These are phyloP conservation scores for Lichenothelia convexa DNA, from an alignment of 495 filamentous ascomycete genomes.

Conservation along the genomic window DNA sequence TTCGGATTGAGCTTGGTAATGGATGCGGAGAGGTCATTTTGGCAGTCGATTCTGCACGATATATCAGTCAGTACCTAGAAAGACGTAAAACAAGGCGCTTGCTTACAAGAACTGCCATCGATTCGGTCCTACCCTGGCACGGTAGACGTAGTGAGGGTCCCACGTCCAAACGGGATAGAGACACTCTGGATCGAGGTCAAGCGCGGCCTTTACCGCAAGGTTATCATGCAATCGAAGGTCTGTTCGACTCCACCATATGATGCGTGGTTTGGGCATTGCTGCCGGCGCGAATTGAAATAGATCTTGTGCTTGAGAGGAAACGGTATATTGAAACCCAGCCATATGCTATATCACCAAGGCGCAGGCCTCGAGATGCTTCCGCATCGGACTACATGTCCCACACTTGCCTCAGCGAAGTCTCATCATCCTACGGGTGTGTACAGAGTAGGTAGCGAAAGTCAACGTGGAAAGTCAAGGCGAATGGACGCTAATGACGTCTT, in stretches of 20 bases:
- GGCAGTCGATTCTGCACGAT: slow-evolving; percentile 42
- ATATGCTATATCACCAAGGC: too few relatives aligned
- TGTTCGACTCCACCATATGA: slow-evolving; percentile 61
- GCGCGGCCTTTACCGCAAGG: slow-evolving; percentile 43
- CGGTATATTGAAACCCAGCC: too few relatives aligned
- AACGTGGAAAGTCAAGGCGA: too few relatives aligned
- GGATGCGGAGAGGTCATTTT: slow-evolving; percentile 39
- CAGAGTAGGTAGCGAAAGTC: too few relatives aligned
- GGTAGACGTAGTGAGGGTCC: slow-evolving; percentile 59
- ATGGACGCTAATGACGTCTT: too few relatives aligned
- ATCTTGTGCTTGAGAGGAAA: too few relatives aligned
- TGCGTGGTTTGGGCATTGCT: slow-evolving; percentile 26
- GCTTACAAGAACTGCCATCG: slow-evolving; percentile 44
- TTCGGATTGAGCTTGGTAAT: slow-evolving; percentile 42
- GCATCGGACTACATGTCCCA: too few relatives aligned
- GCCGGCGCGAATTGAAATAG: too few relatives aligned
- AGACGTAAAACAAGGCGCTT: neutral
- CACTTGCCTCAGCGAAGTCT: too few relatives aligned
- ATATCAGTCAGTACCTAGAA: too few relatives aligned
- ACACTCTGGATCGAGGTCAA: slow-evolving; percentile 39
- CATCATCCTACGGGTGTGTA: too few relatives aligned
- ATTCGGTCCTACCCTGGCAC: slow-evolving; percentile 42
- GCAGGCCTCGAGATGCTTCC: too few relatives aligned
- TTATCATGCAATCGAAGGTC: slow-evolving; percentile 57
- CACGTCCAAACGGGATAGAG: slow-evolving; percentile 53